Evolutionary conservation across 2,329 filamentous ascomycete genomes (phyloP), one percentile per base, ranked within the genome.

Genomic region (Fonsecaea erecta): DNA sequence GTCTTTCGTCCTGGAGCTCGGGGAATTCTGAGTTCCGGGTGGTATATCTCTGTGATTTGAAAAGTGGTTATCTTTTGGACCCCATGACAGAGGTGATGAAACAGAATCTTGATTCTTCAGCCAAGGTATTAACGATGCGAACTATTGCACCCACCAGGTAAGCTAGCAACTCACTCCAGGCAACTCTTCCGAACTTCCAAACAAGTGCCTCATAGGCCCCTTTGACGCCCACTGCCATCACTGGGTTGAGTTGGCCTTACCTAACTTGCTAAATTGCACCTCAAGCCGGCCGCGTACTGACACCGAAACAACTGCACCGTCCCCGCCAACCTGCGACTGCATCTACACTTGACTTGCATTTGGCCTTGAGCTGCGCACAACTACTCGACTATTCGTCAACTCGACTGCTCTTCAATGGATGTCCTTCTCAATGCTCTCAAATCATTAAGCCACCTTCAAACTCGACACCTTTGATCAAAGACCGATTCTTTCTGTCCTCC

Each of bases 341-440:
- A 21, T 24, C 43, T 48, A 48, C 43, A 48, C 53, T 43, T 32
- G 55, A 48, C 55, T 58, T 58, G 35, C 28, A 9, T 4, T 58
- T 48, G 40, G 18, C 37, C 21, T 37, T 21, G 34, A 43, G 59
- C 59, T 61, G 59, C 51, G 34, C 59, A 52, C 32, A 34, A 61
- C 34, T 54, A 54, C 59, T 61, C 35, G 52, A 55, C 59, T 16
- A 46, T 48, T 43, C 55, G 12, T 43, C 46, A 60, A 18, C 53
- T 46, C 26, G n/a, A 40, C 26, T 55, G 26, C 34, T 62, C 26
- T 54, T 62, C 63, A 64, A 65, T 65, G 63, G 63, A 65, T 34
- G 53, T 34, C 43, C 59, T 51, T 52, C 53, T 59, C 28, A 43
- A 56, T 40, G 53, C 53, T 34, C 43, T 26, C 18, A 43, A 59